Evolutionary conservation across 2,329 filamentous ascomycete species (phyloP), one percentile per base, ranked within the genome.

Genomic region (Cercospora sp.): DNA sequence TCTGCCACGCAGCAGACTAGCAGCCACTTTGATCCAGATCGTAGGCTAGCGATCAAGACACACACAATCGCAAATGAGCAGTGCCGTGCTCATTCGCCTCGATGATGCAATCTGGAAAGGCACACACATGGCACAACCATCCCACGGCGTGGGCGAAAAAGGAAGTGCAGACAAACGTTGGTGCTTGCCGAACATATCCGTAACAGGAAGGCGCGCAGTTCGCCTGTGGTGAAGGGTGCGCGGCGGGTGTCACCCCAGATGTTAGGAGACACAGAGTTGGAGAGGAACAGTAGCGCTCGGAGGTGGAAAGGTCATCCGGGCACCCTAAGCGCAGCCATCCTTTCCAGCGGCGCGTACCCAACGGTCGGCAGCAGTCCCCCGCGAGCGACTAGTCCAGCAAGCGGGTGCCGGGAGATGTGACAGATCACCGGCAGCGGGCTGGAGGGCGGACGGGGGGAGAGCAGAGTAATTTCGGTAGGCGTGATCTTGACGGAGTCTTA

Each of bases 291-390:
- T 26, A 51, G 45, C 45, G 45, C 45, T 51, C 20, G 45, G 45
- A 23, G 20, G 20, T 23, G 45, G 45, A 51, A 51, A 40, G 28
- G 58, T 60, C 58, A 42, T 60, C 31, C 31, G 33, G 28, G 18
- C 16, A n/a, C 13, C 18, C 30, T 23, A 42, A 23, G 31, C 58
- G 58, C 58, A 40, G 58, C 58, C 58, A 60, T n/a, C 58, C 59
- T 3, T 61, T 40, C 59, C 59, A n/a, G 59, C 31, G 33, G 59
- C 59, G 59, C 59, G 20, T 7, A 61, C 59, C 20, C 26, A 61
- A 48, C 59, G 20, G 59, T 31, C 59, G 59, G 59, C 59, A 42
- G 59, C 20, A 12, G 23, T 40, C 28, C 59, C 58, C 20, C 59
- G 59, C 36, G 36, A 61, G 42, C 31, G 36, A 40, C 33, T 42